Base-by-base conservation (phyloP, 2,329 filamentous ascomycete species). In the Xylariaceae sp. region DNA sequence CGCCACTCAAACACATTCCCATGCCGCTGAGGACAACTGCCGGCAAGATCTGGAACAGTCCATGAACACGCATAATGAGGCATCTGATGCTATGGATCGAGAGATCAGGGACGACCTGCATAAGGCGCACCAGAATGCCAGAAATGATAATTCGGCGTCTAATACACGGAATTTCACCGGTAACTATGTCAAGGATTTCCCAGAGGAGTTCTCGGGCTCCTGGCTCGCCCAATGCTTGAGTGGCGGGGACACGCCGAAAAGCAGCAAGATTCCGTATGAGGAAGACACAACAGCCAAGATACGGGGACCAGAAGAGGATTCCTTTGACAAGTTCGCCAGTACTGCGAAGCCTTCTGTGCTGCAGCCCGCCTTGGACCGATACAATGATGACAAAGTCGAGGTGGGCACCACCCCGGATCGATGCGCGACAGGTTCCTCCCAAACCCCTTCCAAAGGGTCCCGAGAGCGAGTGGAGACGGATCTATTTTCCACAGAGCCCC, bases 161-260 rank as follows among this genome's bases (percentile, higher is more conserved):
- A 18, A 38, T 44, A 42, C 35, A 38, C 19, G 36, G 10, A 6
- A 22, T 18, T 26, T 72, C 31, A 70, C 65, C 7, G 70, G 69
- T 4, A 69, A 66, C 40, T 72, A 64, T 39, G 52, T 55, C 7
- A 63, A 61, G 19, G 70, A 74, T 46, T 74, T 73, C 37, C 67
- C 69, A 0, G 68, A 74, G 37, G 68, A 73, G 3, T 72, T 70
- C 35, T 44, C 59, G 0, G 48, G 50, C 5, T 59, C 60, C 1
- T 72, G 68, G 69, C 55, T 51, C 25, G 21, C 19, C 21, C 32
- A 29, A 33, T 19, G 21, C 33, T 31, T 36, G 12, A 30, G 33
- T 8, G 17, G 24, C 5, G 12, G 24, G 24, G 29, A 31, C 13
- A n/a, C 31, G 12, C 25, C 41, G 22, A 35, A 49, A 19, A n/a